Conservation (phyloP, 306 rosid species). For the Rosa persica region DNA sequence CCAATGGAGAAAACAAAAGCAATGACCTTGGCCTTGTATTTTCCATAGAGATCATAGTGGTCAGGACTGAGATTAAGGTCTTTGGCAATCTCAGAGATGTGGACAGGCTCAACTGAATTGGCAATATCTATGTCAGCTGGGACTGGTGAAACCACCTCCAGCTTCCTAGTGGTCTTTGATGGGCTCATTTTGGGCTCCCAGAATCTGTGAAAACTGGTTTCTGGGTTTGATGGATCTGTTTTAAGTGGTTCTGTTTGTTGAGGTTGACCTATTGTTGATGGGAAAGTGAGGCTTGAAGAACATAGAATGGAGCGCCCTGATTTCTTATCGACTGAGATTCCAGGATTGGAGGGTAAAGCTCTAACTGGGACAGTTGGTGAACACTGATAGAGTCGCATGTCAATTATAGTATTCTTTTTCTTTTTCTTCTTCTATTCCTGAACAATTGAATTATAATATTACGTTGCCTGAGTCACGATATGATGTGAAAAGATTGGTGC, state of each 20-base stretch:
- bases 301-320: constrained; percentile 5
- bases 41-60: constrained; percentile 89
- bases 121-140: constrained; percentile 95
- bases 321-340: neutral
- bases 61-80: constrained; percentile 67
- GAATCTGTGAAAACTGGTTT: neutral
- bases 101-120: constrained; percentile 79
- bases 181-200: constrained; percentile 48
- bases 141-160: constrained; percentile 81
- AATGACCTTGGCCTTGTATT: constrained; percentile 85
- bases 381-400: neutral
- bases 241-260: neutral
- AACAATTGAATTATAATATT: neutral
- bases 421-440: neutral
- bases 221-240: neutral
- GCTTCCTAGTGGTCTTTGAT: constrained; percentile 59
- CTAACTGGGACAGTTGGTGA: constrained; percentile 6
- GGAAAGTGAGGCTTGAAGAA: neutral
- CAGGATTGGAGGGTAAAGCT: neutral
- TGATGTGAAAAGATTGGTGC: neutral
- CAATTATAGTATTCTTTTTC: neutral
- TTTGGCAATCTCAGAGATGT: constrained; percentile 69
- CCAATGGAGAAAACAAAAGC: neutral
- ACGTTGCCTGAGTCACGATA: neutral
- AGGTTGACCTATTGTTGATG: neutral